Evolutionary conservation across 2,329 filamentous ascomycete genomes (phyloP).

Genomic region (Chaetomiaceae sp.): DNA sequence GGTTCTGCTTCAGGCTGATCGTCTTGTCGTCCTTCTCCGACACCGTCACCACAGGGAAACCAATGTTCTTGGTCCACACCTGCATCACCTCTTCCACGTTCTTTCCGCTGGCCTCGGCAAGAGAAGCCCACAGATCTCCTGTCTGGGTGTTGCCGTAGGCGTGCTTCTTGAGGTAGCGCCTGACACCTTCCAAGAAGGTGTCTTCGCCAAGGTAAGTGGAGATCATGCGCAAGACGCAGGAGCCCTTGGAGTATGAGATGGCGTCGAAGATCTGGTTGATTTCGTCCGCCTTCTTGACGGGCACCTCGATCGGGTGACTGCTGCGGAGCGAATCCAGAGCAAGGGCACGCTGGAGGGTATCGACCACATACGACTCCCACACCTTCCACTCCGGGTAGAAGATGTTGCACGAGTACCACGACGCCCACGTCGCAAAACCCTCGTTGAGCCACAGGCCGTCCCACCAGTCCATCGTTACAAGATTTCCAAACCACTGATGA

Average conservation of each 20-base stretch:
- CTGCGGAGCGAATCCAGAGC: conserved; percentile 85
- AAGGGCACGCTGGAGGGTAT: conserved; percentile 83
- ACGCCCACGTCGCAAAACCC: conserved; percentile 86
- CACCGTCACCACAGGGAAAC: conserved; percentile 85
- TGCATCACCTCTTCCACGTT: conserved; percentile 87
- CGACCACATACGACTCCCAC: conserved; percentile 91
- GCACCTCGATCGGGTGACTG: conserved; percentile 94
- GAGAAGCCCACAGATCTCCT: conserved; percentile 81
- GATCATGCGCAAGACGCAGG: conserved; percentile 93
- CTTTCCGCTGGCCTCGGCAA: conserved; percentile 86
- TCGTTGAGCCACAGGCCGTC: conserved; percentile 89
- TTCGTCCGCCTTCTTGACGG: conserved; percentile 90
- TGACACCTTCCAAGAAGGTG: conserved; percentile 84
- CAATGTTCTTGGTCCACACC: conserved; percentile 95
- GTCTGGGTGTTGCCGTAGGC: conserved; percentile 95
- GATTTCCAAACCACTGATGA: conserved; percentile 88
- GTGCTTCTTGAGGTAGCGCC: conserved; percentile 89
- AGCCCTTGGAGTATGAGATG: conserved; percentile 96
- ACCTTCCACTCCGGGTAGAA: conserved; percentile 99
- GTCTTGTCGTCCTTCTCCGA: conserved; percentile 67
- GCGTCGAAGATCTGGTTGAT: conserved; percentile 98
- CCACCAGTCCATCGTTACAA: conserved; percentile 94
- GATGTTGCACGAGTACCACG: conserved; percentile 80
- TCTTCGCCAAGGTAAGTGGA: conserved; percentile 93
- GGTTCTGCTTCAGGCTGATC: conserved; percentile 89